A percentile compares a stretch with the other conserved stretches of the same genome.
Conservation (phyloP, 805 yeast species). For the Ogataea zsoltii region DNA sequence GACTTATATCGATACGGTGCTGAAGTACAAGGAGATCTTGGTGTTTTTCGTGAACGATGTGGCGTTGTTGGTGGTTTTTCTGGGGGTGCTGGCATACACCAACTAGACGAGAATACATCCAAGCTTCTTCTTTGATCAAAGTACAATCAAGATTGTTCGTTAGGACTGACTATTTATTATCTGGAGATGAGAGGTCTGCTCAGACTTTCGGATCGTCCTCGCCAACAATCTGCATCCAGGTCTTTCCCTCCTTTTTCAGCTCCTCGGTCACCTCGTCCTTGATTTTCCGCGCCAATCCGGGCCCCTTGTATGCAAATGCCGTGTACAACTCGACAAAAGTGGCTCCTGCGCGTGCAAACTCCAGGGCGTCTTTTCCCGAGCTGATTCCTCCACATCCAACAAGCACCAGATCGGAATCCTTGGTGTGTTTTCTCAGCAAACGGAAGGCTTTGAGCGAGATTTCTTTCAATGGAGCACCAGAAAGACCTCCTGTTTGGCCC, state of each 20-base stretch:
- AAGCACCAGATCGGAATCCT: conserved; percentile 69
- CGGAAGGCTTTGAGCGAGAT: conserved; percentile 70
- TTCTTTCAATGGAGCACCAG: conserved; percentile 91
- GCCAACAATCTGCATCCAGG: conserved; percentile 83
- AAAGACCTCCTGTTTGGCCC: conserved; percentile 79
- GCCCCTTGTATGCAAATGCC: conserved; percentile 89
- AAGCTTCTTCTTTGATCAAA: neutral
- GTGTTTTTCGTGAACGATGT: conserved; percentile 28
- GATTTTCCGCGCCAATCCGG: conserved; percentile 69
- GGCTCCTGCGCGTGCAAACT: conserved; percentile 93
- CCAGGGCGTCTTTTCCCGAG: conserved; percentile 85
- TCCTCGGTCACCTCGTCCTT: conserved; percentile 60
- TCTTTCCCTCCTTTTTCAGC: conserved; percentile 69
- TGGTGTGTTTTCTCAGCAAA: conserved; percentile 71
- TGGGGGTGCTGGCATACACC: conserved; percentile 23
- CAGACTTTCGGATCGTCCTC: conserved; percentile 44
- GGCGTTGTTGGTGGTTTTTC: conserved; percentile 27
- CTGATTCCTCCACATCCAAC: conserved; percentile 95
- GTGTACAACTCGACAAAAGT: conserved; percentile 86
- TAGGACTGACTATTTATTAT: no score
- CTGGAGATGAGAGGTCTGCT: no score
- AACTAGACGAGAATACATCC: neutral
- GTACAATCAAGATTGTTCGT: no score
- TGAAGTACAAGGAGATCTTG: conserved; percentile 31
- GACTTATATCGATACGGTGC: conserved; percentile 13